Conservation (phyloP, 2,329 filamentous ascomycete species). For the Fusarium sarcochroum region DNA sequence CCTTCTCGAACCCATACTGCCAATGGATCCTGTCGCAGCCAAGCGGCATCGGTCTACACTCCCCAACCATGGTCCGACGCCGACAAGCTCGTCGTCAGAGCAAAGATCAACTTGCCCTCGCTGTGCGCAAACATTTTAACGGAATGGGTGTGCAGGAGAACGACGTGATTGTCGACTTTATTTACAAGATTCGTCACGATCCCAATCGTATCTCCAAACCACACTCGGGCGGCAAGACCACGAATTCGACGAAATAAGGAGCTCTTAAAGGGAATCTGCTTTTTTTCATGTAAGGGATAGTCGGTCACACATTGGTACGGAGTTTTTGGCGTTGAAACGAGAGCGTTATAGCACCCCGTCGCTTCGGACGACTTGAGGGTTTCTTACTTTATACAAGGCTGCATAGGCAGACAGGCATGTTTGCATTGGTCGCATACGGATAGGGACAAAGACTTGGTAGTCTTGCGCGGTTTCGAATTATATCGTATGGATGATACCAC, state of each 20-base stretch:
- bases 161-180: conserved; percentile 84
- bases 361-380: conserved; percentile 18
- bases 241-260: conserved; percentile 32
- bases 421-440: conserved; percentile 28
- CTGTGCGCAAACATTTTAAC: conserved; percentile 88
- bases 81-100: conserved; percentile 75
- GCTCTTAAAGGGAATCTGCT: conserved; percentile 3
- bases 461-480: conserved; percentile 40
- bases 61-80: conserved; percentile 80
- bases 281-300: conserved; percentile 20
- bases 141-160: conserved; percentile 83
- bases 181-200: conserved; percentile 73
- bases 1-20: conserved; percentile 76
- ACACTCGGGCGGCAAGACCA: conserved; percentile 14
- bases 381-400: conserved; percentile 25
- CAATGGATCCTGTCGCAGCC: conserved; percentile 73
- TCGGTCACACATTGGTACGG: conserved; percentile 27
- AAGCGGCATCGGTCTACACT: conserved; percentile 76
- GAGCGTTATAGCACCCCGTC: conserved; percentile 21
- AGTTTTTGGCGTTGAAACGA: conserved; percentile 40
- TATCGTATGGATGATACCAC: conserved; percentile 45
- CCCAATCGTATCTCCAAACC: conserved; percentile 49
- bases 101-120: conserved; percentile 79
- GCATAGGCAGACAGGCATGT: conserved; percentile 31
- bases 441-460: conserved; percentile 29